phyloP scores from a whole-genome alignment of 2,329 filamentous ascomycete species.

The Aciculosporium take region DNA sequence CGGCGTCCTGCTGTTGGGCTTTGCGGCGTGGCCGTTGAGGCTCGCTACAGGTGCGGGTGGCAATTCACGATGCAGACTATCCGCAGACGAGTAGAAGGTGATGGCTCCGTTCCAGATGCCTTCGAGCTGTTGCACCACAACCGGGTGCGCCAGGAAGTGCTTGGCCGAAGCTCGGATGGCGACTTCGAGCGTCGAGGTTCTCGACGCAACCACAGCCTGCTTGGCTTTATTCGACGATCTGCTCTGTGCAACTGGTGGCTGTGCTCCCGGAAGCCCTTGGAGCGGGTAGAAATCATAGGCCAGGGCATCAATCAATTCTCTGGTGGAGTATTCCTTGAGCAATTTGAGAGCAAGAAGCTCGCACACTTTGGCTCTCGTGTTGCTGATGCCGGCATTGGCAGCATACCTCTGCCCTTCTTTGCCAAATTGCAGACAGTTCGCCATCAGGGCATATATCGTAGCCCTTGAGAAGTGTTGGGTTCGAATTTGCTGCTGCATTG shows the following conservation, averaged over 20 bases:
- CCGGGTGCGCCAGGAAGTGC: conserved; percentile 77
- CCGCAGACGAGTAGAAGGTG: conserved; percentile 80
- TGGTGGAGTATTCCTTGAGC: conserved; percentile 75
- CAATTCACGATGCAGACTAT: conserved; percentile 58
- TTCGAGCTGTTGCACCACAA: conserved; percentile 89
- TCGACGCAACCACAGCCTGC: conserved; percentile 44
- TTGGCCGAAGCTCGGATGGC: conserved; percentile 89
- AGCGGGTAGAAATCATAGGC: conserved; percentile 92
- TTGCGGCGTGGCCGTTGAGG: conserved; percentile 15
- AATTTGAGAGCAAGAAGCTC: conserved; percentile 83
- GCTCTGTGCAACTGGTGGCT: conserved; percentile 20
- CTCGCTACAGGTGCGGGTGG: conserved; percentile 12
- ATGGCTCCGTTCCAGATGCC: conserved; percentile 95
- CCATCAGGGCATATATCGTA: conserved; percentile 79
- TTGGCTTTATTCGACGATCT: conserved; percentile 26
- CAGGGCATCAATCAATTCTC: conserved; percentile 84
- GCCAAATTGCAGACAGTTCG: conserved; percentile 83
- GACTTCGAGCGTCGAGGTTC: conserved; percentile 83
- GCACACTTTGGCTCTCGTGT: conserved; percentile 74
- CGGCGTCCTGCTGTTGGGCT: conserved; percentile 34
- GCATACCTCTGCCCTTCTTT: conserved; percentile 76
- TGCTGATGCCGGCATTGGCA: conserved; percentile 70
- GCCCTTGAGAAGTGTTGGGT: conserved; percentile 72
- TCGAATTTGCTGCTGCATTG: conserved; percentile 81
- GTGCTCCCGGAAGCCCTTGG: conserved; percentile 53